Evolutionary conservation across 192 early-diverging fungal genomes (phyloP), one percentile per base, ranked within the genome.

Genomic region (Entrophospora sp.): DNA sequence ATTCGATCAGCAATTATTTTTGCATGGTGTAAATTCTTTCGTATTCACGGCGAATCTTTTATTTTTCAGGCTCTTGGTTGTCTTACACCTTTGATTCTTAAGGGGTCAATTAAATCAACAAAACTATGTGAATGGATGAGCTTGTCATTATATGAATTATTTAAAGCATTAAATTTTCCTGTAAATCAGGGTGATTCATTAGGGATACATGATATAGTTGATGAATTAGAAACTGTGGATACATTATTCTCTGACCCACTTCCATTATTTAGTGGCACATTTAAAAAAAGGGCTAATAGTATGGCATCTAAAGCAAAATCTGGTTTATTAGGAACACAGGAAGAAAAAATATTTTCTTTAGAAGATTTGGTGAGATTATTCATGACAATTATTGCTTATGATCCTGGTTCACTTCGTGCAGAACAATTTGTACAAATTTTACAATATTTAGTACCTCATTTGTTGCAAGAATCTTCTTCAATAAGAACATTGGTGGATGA

Each of bases 341-440:
- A 69, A 28, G 71, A 79, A 24, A 45, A 63, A 51, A 61, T 68
- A 7, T 82, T 84, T 34, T 40, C 73, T 3, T 59, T 84, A 1
- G 68, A 72, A 0, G 79, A 79, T 32, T 80, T 79, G 9, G 73
- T 84, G 58, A 80, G 80, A 52, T 64, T 84, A n/a, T 84, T 81
- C 18, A 61, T 84, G 6, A 78, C 82, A 0, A 75, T 84, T 35
- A 82, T 84, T 56, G 82, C 80, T 0, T 81, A 79, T 53, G 82
- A 84, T 63, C 70, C 80, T 3, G 75, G 77, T 42, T 80, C 82
- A 2, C 20, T 79, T 1, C 70, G 82, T 37, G 81, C 82, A 0
- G 82, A 84, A 42, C 82, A 84, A 57, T 82, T 84, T 67, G 76
- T 80, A 5, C 71, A 75, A 4, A 73, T 80, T 16, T 51, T 82